Evolutionary conservation across 495 filamentous ascomycete species (phyloP), one percentile per base, ranked within the genome.

Genomic region (Penicillium nucicola): DNA sequence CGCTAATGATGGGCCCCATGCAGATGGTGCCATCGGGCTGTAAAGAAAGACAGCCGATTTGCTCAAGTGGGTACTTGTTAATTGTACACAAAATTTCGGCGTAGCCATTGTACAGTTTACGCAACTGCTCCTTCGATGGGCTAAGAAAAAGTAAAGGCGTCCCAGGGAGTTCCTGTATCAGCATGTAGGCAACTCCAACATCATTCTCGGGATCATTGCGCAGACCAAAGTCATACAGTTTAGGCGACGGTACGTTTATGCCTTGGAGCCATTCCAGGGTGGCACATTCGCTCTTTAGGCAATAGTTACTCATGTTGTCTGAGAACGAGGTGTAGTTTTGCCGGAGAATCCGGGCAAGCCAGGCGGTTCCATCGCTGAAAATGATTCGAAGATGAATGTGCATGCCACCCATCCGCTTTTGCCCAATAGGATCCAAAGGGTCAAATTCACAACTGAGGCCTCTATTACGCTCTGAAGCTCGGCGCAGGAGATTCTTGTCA

Each of bases 211-310:
- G 52, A 34, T 62, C 47, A 42, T 44, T 49, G 25, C 19, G 46
- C 1, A 60, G 49, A 11, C 56, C 52, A 15, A 43, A 58, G 11
- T 45, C 51, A 40, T 52, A 28, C 5, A 57, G 35, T 52, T 34
- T 45, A n/a, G 56, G 48, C 17, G 49, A 20, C 19, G 52, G 53
- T 31, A 63, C 39, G 5, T 45, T 52, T 9, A 42, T 18, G 9
- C 20, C 30, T 22, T 61, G 46, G 11, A 64, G 46, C 23, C 42
- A 42, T 44, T 54, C 45, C 8, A 60, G 34, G 37, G 61, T 62
- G n/a, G 56, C 55, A 48, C 55, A 56, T 43, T 62, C 61, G 34
- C 51, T 56, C 23, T 55, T 40, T 11, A 65, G 23, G 28, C 58
- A 19, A 17, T 44, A 41, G 11, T 61, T 53, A 15, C 46, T 52